Evolutionary conservation across 2,329 filamentous ascomycete species (phyloP).

Genomic region (Colletotrichum sp.): DNA sequence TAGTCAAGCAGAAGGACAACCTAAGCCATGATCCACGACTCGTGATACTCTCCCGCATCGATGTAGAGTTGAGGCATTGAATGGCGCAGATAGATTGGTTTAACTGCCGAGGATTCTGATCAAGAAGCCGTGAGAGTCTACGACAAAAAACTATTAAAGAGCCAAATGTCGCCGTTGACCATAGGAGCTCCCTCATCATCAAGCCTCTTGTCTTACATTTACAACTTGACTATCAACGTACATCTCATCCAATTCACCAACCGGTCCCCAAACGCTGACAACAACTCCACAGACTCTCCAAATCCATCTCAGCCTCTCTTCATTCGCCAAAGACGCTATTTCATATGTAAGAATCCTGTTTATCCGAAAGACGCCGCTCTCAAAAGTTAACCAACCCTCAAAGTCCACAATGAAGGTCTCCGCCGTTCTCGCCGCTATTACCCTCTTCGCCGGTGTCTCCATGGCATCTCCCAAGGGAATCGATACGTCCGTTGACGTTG

Average conservation of each 20-base stretch:
- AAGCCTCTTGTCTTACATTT: background rate
- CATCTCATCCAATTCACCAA: background rate
- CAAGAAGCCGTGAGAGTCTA: background rate
- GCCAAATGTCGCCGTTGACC: background rate
- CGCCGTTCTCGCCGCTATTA: background rate
- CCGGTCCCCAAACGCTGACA: background rate
- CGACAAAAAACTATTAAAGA: background rate
- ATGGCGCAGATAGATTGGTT: background rate
- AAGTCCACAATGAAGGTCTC: background rate
- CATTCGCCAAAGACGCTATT: background rate
- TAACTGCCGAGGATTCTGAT: background rate
- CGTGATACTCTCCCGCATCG: background rate
- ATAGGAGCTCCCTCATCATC: background rate
- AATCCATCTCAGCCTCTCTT: background rate
- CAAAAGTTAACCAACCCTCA: background rate
- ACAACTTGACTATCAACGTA: background rate
- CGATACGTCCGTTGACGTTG: background rate
- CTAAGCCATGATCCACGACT: background rate
- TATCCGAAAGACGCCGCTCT: background rate
- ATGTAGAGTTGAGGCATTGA: background rate
- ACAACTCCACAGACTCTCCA: background rate
- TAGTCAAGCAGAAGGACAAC: background rate
- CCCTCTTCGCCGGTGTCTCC: background rate
- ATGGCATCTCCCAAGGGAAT: background rate
- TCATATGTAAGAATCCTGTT: background rate